Evolutionary conservation across 2,329 filamentous ascomycete species (phyloP), one percentile per base, ranked within the genome.

Genomic region (Tolypocladium nubicola): DNA sequence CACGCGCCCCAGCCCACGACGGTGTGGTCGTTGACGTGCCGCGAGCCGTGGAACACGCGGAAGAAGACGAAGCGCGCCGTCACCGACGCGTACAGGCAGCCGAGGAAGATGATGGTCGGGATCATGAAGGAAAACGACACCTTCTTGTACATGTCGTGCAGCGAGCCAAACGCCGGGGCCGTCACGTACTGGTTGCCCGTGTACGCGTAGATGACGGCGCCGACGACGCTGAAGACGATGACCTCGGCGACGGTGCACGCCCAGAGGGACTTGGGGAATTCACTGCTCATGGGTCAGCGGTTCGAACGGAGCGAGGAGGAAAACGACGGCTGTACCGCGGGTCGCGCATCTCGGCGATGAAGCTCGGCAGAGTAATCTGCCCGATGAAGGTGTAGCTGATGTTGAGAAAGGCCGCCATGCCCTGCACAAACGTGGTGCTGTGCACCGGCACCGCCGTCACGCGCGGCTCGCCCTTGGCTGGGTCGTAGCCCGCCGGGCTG

Each of bases 311-410:
- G 16, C 0, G 14, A 10, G 9, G 30, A 10, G 21, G 21, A 10
- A 9, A 8, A n/a, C n/a, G 45, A 2, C 3, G 10, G 45, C 71
- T 71, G 53, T 66, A 76, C 75, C 73, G 70, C 1, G 83, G 82
- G 35, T 85, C 79, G 58, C 77, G 88, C 92, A 97, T 97, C 72
- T 97, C 92, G 4, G 92, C 91, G 62, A 97, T 97, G 75, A 97
- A 97, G 64, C 88, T 93, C 0, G 92, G 92, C 16, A 97, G 79
- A 0, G 92, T 96, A 65, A 96, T 96, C 70, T 97, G 92, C 0
- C 92, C 92, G 63, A 97, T 96, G 68, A 97, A 96, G 0, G 92
- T 96, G 70, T 96, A 97, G 73, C 86, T 90, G 68, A 97, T 97
- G 73, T 97, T 97, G 70, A 97, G 80, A 73, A 96, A 96, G 0